Evolutionary conservation across 1,284 basidiomycete species (phyloP), one percentile per base, ranked within the genome.

Genomic region (Malassezia equina): DNA sequence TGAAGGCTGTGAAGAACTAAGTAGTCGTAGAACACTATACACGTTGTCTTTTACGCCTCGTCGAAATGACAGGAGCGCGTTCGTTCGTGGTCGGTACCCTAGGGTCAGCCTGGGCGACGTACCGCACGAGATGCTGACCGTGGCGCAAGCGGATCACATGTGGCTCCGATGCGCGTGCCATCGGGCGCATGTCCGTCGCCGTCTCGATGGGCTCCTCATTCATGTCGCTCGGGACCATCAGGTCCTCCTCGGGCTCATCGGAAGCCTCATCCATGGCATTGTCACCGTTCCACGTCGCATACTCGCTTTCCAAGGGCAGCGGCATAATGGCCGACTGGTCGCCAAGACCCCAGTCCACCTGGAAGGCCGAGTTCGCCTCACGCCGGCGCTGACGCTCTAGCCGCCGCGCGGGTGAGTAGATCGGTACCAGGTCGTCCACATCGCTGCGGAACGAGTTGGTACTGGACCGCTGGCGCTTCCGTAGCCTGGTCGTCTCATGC

Each of bases 1-100:
- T 74, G 17, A 61, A 64, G 51, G 64, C 66, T 47, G 69, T 65
- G 24, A 52, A 67, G 62, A 51, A 58, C 31, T 51, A 55, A 45
- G 32, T 46, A 33, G 31, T 21, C 24, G 23, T 29, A 3, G 21
- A 12, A 6, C 3, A 21, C 13, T 32, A 46, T 46, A 29, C 27
- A 46, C 31, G 44, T 27, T 32, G 21, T 33, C 12, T 46, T 9
- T 32, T 47, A 32, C 43, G 43, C 28, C 43, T 15, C 7, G 43
- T 45, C 11, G 41, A 43, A 27, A 29, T 45, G n/a, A 32, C 29
- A 27, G 43, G 29, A 9, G 27, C 12, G 29, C 21, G 28, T 8
- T 2, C 21, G 21, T 23, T 19, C 17, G 7, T 13, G 13, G 31
- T 12, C 11, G 33, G 23, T 7, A 23, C 32, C 12, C 17, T 21